phyloP scores from a whole-genome alignment of 1,284 basidiomycete genomes.

The Chalciporus sp. region DNA sequence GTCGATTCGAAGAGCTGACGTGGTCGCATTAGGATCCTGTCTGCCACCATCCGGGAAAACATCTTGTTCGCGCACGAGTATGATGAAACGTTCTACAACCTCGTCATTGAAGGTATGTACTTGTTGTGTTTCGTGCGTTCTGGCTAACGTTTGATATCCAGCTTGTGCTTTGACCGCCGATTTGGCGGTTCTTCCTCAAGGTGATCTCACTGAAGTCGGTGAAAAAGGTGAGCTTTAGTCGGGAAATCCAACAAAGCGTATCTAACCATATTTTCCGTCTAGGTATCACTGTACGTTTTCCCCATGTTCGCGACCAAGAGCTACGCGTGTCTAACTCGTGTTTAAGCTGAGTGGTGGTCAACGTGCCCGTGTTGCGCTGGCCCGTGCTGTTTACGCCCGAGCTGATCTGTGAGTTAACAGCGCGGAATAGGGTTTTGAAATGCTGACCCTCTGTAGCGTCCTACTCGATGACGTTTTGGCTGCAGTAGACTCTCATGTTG shows the following conservation, averaged over 20 bases:
- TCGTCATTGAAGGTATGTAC: slow-evolving; percentile 70
- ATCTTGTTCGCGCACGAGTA: slow-evolving; percentile 91
- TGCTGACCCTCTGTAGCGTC: slow-evolving; percentile 19
- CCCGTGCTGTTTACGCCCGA: slow-evolving; percentile 51
- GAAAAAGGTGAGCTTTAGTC: slow-evolving; percentile 40
- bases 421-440: neutral
- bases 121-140: neutral
- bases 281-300: slow-evolving; percentile 33
- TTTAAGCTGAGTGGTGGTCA: slow-evolving; percentile 56
- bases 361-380: slow-evolving; percentile 61
- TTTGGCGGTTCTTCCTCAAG: slow-evolving; percentile 71
- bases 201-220: slow-evolving; percentile 78
- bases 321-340: neutral
- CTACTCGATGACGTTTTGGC: slow-evolving; percentile 44
- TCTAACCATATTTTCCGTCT: neutral
- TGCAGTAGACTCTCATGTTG: slow-evolving; percentile 77
- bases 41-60: slow-evolving; percentile 83
- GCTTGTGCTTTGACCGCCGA: slow-evolving; percentile 89
- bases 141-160: slow-evolving; percentile 22
- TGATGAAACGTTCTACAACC: slow-evolving; percentile 75
- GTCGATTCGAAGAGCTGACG: neutral
- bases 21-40: slow-evolving; percentile 64
- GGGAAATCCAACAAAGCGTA: neutral
- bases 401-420: slow-evolving; percentile 48
- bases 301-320: neutral